These are phyloP conservation scores for Cladosporium sp. DNA, from an alignment of 2,329 filamentous ascomycete species.

Conservation along the genomic window DNA sequence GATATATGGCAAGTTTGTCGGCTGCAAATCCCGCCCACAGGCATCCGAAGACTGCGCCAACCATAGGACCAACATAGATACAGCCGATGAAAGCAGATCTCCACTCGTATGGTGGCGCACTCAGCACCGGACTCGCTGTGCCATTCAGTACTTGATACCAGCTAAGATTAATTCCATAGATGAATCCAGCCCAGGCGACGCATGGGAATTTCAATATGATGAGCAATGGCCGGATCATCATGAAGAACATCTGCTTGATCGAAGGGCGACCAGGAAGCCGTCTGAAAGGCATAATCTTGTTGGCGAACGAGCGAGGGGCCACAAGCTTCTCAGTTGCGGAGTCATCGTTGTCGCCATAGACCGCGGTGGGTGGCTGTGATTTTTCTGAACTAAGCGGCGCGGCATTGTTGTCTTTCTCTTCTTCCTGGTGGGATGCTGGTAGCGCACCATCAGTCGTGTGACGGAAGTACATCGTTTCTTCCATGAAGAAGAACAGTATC, in stretches of 20 bases:
- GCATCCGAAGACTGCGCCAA: slow-evolving; percentile 41
- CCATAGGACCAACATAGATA: slow-evolving; percentile 55
- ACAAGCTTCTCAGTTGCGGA: background rate
- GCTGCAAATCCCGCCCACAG: slow-evolving; percentile 38
- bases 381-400: slow-evolving; percentile 9
- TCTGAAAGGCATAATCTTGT: slow-evolving; percentile 37
- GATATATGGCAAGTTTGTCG: slow-evolving; percentile 30
- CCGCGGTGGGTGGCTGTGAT: too few species aligned
- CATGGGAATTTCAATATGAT: slow-evolving; percentile 16
- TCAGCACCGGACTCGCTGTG: slow-evolving; percentile 24
- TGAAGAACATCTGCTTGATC: slow-evolving; percentile 26
- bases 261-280: slow-evolving; percentile 26
- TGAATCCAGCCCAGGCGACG: slow-evolving; percentile 24
- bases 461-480: slow-evolving; percentile 58
- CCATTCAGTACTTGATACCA: slow-evolving; percentile 25
- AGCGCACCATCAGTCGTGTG: slow-evolving; percentile 29
- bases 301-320: slow-evolving; percentile 29
- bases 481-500: slow-evolving; percentile 61
- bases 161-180: slow-evolving; percentile 23
- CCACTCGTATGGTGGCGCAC: slow-evolving; percentile 41
- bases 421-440: background rate
- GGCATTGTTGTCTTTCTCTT: slow-evolving; percentile 19
- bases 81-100: slow-evolving; percentile 49
- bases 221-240: slow-evolving; percentile 27
- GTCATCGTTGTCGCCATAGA: background rate